Evolutionary conservation across 2,329 filamentous ascomycete genomes (phyloP).

Genomic region (Apiospora koreana): DNA sequence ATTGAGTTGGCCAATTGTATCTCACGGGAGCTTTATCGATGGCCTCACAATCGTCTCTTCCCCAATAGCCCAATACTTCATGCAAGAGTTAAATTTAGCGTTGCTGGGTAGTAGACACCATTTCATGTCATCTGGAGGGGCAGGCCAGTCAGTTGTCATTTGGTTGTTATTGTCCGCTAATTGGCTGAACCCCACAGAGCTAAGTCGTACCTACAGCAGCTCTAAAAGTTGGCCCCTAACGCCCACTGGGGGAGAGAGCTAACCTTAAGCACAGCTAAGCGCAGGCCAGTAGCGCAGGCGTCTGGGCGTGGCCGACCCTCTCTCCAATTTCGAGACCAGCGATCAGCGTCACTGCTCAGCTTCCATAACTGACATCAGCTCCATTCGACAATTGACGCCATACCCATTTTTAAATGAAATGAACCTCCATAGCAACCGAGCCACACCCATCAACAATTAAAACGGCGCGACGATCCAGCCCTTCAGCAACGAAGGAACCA

Average conservation of each 20-base stretch:
- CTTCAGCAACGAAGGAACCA: neutral
- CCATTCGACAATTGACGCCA: neutral
- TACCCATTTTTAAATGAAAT: neutral
- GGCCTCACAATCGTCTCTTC: too few relatives aligned
- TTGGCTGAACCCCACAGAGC: neutral
- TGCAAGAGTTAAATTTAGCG: too few relatives aligned
- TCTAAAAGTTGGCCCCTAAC: neutral
- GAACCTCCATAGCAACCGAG: conserved; percentile 6
- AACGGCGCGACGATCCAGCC: neutral
- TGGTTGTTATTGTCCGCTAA: neutral
- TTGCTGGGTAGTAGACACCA: too few relatives aligned
- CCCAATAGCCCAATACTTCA: too few relatives aligned
- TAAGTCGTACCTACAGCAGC: too few relatives aligned
- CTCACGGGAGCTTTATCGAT: too few relatives aligned
- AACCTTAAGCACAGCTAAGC: neutral
- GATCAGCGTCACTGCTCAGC: conserved; percentile 3
- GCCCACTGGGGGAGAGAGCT: neutral
- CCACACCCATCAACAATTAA: neutral
- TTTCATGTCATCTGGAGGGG: neutral
- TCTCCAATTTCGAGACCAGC: neutral
- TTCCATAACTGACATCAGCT: neutral
- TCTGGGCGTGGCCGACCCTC: neutral
- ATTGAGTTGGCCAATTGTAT: too few relatives aligned
- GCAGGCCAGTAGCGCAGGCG: neutral
- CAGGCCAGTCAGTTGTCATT: neutral